Base-by-base conservation (phyloP, 1,284 basidiomycete species). In the Papiliotrema laurentii region DNA sequence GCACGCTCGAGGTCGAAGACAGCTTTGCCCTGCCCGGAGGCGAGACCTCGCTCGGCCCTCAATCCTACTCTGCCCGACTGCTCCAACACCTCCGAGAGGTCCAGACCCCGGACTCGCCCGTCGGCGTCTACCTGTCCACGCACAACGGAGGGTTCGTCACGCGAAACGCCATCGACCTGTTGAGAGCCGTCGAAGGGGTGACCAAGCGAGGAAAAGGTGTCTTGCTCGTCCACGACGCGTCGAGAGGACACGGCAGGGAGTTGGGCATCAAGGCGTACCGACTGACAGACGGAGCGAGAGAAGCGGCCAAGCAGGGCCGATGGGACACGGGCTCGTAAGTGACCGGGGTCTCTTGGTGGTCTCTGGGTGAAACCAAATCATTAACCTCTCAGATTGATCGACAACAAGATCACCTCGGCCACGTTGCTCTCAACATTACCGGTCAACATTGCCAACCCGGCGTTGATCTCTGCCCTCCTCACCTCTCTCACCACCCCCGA, bases 101-200 rank as follows among this genome's bases (percentile, higher is more conserved):
- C 53, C 88, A 91, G 70, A 84, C 87, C 47, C 93, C 97, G 67
- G 92, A 94, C 71, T 91, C 87, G 61, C 83, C 96, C 42, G 89
- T 98, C 50, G 96, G 96, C 38, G 91, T 97, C 74, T 99, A 99
- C 79, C 90, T 96, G 72, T 87, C 86, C 40, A 89, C 86, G 40
- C 83, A 85, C 18, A 80, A 90, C 45, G 90, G 91, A 34, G 90
- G 90, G n/a, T 97, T 94, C 74, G 86, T 89, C 75, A 87, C 85
- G 63, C 87, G 91, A 68, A 82, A 83, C n/a, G 76, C 96, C 41
- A 80, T 97, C 44, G 90, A 97, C 54, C 87, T 89, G 14, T 87
- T 96, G 70, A 83, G 85, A 33, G 81, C 87, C n/a, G 69, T 75
- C 1, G 72, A 72, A 50, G 87, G 86, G 73, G 86, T 56, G 21